Conservation (phyloP, 257 asterid species). For the Apocynum venetum region DNA sequence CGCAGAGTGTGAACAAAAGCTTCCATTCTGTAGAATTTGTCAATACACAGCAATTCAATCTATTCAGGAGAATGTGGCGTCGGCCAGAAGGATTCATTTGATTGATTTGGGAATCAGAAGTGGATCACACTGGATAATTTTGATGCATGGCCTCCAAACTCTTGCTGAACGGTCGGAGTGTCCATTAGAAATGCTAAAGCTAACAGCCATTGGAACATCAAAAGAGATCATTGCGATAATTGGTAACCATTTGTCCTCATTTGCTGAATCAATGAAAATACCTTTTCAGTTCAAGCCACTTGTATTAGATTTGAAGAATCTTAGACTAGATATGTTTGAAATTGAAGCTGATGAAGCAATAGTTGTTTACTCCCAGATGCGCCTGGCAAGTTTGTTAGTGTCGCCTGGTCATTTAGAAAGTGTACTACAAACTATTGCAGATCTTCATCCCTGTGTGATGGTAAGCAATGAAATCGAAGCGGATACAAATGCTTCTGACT, state of each 20-base stretch:
- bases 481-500: constrained; percentile 17
- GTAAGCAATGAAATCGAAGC: constrained; percentile 34
- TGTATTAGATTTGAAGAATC: constrained; percentile 24
- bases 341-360: constrained; percentile 26
- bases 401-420: constrained; percentile 24
- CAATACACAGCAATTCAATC: constrained; percentile 39
- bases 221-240: constrained; percentile 27
- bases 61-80: constrained; percentile 32
- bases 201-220: constrained; percentile 37
- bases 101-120: constrained; percentile 32
- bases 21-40: constrained; percentile 30
- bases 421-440: constrained; percentile 20
- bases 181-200: constrained; percentile 37
- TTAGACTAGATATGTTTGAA: constrained; percentile 29
- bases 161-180: constrained; percentile 17
- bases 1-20: constrained; percentile 3
- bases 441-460: constrained; percentile 30
- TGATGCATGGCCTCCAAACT: constrained; percentile 34
- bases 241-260: constrained; percentile 30
- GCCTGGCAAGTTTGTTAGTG: constrained; percentile 21
- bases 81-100: constrained; percentile 36
- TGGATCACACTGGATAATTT: constrained; percentile 39
- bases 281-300: constrained; percentile 24
- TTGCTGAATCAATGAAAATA: constrained; percentile 33
- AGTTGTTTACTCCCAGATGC: constrained; percentile 27